Evolutionary conservation across 352 stramenopile genomes (phyloP).

Genomic region (Hyaloperonospora brassicae): DNA sequence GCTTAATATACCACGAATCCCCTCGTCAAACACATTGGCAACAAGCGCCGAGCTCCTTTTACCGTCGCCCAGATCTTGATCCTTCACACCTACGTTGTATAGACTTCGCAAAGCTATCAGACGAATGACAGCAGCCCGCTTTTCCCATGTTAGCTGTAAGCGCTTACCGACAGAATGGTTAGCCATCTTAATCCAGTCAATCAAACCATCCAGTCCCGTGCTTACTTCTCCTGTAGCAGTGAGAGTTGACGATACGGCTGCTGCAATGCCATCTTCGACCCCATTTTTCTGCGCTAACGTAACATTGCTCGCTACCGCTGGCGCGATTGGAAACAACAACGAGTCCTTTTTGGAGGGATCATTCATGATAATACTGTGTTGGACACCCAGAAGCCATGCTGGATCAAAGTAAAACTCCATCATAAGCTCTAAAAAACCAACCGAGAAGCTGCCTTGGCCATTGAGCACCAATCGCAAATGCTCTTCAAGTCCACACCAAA

Average conservation of each 20-base stretch:
- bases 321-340: conserved; percentile 57
- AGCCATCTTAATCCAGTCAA: conserved; percentile 63
- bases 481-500: conserved; percentile 81
- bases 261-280: conserved; percentile 40
- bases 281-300: conserved; percentile 39
- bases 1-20: conserved; percentile 46
- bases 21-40: conserved; percentile 52
- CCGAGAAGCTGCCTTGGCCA: conserved; percentile 57
- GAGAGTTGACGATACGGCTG: conserved; percentile 14
- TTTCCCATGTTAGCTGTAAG: conserved; percentile 67
- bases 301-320: conserved; percentile 19
- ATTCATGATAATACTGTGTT: conserved; percentile 83
- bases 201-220: conserved; percentile 30
- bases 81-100: conserved; percentile 21
- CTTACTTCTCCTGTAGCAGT: conserved; percentile 19
- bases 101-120: conserved; percentile 60
- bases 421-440: conserved; percentile 72
- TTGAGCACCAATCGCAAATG: conserved; percentile 64
- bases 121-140: conserved; percentile 52
- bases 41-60: conserved; percentile 16
- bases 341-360: conserved; percentile 71
- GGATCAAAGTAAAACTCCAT: conserved; percentile 82
- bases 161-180: conserved; percentile 57
- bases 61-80: conserved; percentile 4
- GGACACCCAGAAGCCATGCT: conserved; percentile 42